Conservation (phyloP, 306 rosid genomes). For the Quercus cerris region DNA sequence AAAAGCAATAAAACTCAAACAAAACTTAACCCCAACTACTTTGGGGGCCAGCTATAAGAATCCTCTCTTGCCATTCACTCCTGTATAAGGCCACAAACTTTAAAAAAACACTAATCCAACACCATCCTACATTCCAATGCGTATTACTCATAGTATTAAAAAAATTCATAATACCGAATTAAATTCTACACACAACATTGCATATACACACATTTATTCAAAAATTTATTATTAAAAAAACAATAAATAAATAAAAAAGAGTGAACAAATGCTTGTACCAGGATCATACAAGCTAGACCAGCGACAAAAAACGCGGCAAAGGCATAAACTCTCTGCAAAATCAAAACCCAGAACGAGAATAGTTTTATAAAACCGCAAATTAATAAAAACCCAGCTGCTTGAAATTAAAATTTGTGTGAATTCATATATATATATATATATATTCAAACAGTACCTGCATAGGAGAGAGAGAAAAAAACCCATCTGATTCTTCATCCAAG, state of each 20-base stretch:
- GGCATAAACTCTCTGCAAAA: conserved; percentile 75
- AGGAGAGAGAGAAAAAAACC: conserved; percentile 56
- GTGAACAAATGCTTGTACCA: conserved; percentile 54
- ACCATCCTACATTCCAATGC: neutral
- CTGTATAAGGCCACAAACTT: neutral
- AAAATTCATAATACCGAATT: neutral
- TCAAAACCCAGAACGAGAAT: conserved; percentile 28
- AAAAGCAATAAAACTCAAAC: neutral
- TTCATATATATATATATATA: neutral
- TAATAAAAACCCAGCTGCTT: conserved; percentile 5
- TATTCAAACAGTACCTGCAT: conserved; percentile 53
- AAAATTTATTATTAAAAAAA: neutral
- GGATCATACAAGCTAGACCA: conserved; percentile 69
- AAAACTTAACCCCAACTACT: neutral
- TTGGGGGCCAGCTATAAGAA: neutral
- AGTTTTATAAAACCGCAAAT: conserved; percentile 11
- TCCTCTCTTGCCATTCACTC: neutral
- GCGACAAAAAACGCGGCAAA: conserved; percentile 70
- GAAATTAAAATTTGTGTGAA: neutral
- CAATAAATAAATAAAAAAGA: neutral
- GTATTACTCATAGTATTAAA: neutral
- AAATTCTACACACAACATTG: neutral
- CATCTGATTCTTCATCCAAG: conserved; percentile 63
- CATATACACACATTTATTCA: neutral
- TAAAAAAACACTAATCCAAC: neutral